Evolutionary conservation across 768 basidiomycete genomes (phyloP).

Genomic region (Suillus subluteus): DNA sequence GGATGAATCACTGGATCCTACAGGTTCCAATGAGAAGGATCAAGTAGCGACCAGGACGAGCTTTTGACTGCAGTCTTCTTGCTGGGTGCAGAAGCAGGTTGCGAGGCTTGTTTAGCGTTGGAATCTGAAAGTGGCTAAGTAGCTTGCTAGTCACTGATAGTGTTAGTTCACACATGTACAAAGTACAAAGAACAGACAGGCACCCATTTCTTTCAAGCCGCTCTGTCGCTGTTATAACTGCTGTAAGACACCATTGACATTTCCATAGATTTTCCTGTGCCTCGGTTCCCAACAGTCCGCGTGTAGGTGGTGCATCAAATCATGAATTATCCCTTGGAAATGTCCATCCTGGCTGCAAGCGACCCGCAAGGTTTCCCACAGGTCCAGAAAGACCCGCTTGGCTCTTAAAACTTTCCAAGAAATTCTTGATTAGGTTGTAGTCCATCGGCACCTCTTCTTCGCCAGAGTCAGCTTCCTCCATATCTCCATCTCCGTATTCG

Average conservation of each 20-base stretch:
- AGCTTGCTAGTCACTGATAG: too few relatives aligned
- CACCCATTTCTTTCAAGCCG: neutral
- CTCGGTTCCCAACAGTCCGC: neutral
- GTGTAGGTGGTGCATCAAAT: constrained; percentile 5
- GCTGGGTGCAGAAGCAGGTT: too few relatives aligned
- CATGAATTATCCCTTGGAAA: constrained; percentile 70
- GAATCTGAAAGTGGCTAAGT: too few relatives aligned
- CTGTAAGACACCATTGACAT: neutral
- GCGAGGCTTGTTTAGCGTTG: too few relatives aligned
- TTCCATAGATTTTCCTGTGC: neutral
- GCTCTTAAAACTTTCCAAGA: constrained; percentile 93
- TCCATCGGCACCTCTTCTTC: constrained; percentile 59
- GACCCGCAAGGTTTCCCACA: constrained; percentile 86
- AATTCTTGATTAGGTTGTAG: constrained; percentile 94
- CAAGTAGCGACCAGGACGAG: too few relatives aligned
- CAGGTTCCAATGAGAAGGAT: too few relatives aligned
- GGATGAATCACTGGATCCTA: too few relatives aligned
- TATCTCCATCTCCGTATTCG: constrained; percentile 41
- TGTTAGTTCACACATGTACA: neutral
- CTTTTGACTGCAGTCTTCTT: too few relatives aligned
- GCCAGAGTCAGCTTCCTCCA: constrained; percentile 57
- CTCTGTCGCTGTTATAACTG: neutral
- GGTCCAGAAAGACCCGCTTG: constrained; percentile 91
- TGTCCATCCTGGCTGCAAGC: constrained; percentile 76
- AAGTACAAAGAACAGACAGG: neutral